Conservation (phyloP, 2,329 filamentous ascomycete genomes). For the Exutisphaerella laricina region DNA sequence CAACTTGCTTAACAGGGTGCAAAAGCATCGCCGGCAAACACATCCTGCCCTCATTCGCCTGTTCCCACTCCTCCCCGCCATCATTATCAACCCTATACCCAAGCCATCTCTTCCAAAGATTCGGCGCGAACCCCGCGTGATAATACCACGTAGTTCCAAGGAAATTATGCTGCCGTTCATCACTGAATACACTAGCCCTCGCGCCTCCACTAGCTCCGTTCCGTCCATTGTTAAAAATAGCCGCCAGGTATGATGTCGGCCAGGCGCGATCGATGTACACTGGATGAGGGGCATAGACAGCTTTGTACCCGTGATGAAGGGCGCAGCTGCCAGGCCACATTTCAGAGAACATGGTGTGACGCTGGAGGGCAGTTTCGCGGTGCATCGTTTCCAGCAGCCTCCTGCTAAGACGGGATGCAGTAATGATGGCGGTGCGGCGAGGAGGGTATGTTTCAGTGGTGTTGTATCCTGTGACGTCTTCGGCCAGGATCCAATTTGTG, state of each 20-base stretch:
- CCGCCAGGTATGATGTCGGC: conserved; percentile 50
- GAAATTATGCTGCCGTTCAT: conserved; percentile 51
- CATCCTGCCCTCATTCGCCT: conserved; percentile 43
- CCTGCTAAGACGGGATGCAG: conserved; percentile 61
- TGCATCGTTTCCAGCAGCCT: conserved; percentile 67
- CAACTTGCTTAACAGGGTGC: conserved; percentile 48
- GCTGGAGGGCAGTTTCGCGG: conserved; percentile 62
- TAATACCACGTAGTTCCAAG: conserved; percentile 51
- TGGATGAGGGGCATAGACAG: conserved; percentile 59
- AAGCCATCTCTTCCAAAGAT: conserved; percentile 53
- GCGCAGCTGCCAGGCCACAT: conserved; percentile 71
- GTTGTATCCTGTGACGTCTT: conserved; percentile 66
- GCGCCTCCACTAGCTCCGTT: conserved; percentile 48
- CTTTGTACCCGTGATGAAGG: conserved; percentile 71
- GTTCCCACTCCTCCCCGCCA: conserved; percentile 43
- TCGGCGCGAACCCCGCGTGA: conserved; percentile 47
- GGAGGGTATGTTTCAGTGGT: conserved; percentile 50
- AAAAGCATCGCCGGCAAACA: conserved; percentile 45
- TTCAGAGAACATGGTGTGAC: conserved; percentile 70
- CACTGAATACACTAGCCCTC: conserved; percentile 45
- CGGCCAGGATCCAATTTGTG: conserved; percentile 67
- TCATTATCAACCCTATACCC: conserved; percentile 50
- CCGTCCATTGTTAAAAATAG: conserved; percentile 52
- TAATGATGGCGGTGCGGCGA: conserved; percentile 66
- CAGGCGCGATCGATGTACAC: conserved; percentile 54